Evolutionary conservation across 2,329 filamentous ascomycete genomes (phyloP).

Genomic region (Dryadomyces quercivorus): DNA sequence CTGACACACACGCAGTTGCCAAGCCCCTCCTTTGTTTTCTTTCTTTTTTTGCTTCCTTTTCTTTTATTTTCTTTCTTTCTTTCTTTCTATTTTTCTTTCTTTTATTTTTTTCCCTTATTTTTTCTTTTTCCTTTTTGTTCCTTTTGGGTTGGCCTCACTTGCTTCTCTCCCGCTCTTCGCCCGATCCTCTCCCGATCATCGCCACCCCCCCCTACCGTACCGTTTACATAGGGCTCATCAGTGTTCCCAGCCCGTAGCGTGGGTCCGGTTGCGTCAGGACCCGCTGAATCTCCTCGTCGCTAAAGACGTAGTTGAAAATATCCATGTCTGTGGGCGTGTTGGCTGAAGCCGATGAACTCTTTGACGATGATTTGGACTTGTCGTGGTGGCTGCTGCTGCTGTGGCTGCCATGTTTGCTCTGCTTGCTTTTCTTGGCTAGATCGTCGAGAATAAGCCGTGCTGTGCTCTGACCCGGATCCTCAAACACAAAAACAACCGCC

Average conservation of each 20-base stretch:
- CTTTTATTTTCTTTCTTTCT: not conserved
- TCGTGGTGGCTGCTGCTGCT: not conserved
- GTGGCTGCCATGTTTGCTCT: slow-evolving; percentile 13
- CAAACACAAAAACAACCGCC: slow-evolving; percentile 53
- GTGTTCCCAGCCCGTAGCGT: slow-evolving; percentile 40
- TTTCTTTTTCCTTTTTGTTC: not conserved
- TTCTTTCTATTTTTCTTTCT: not conserved
- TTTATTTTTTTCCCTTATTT: not conserved
- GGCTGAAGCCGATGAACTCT: slow-evolving; percentile 18
- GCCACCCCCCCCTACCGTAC: not conserved
- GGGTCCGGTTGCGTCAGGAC: slow-evolving; percentile 40
- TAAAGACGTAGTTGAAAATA: slow-evolving; percentile 43
- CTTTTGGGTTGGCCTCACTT: not conserved
- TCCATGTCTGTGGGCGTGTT: slow-evolving; percentile 29
- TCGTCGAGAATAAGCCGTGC: slow-evolving; percentile 41
- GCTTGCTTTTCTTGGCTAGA: slow-evolving; percentile 35
- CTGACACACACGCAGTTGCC: too few relatives aligned
- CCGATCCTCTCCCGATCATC: not conserved
- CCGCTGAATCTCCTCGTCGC: slow-evolving; percentile 33
- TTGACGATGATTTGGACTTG: not conserved
- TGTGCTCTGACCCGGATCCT: slow-evolving; percentile 42
- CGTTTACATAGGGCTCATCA: slow-evolving; percentile 24
- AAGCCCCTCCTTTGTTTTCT: too few relatives aligned
- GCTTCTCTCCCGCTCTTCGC: not conserved
- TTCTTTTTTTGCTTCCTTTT: not conserved